Evolutionary conservation across 1,139 yeast genomes (phyloP).

Genomic region (Pichia sp.): DNA sequence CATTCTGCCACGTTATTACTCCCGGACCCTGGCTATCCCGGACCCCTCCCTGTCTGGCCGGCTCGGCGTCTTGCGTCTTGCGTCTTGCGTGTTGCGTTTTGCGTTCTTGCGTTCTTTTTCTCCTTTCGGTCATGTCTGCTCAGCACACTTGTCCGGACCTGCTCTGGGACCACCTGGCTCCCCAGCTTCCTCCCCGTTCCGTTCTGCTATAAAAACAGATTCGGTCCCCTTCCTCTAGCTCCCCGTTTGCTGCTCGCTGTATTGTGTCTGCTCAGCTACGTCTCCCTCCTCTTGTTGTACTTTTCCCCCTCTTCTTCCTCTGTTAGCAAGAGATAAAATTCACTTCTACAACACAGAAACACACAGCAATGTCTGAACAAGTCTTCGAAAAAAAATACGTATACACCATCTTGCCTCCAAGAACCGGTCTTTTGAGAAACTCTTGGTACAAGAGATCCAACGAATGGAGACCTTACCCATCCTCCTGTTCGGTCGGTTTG

Average conservation of each 20-base stretch:
- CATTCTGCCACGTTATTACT: not conserved
- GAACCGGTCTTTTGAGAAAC: conserved; percentile 28
- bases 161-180: not conserved
- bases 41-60: not conserved
- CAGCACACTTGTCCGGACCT: not conserved
- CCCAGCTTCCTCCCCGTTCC: not conserved
- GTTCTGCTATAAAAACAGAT: not conserved
- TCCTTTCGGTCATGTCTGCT: conserved; percentile 1
- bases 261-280: too few species aligned
- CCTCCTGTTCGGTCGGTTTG: conserved; percentile 30
- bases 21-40: not conserved
- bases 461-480: conserved; percentile 31
- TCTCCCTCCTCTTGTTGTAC: not conserved
- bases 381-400: conserved; percentile 17
- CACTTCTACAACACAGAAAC: not conserved
- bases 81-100: not conserved
- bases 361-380: conserved; percentile 15
- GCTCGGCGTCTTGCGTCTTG: not conserved
- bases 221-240: conserved; percentile 1
- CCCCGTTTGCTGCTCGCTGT: not conserved
- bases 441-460: conserved; percentile 26
- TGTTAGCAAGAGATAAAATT: not conserved
- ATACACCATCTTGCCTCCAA: conserved; percentile 25
- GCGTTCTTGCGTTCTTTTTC: conserved; percentile 2
- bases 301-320: not conserved